Conservation (phyloP, 345 rosid species). For the Garcia nutans region DNA sequence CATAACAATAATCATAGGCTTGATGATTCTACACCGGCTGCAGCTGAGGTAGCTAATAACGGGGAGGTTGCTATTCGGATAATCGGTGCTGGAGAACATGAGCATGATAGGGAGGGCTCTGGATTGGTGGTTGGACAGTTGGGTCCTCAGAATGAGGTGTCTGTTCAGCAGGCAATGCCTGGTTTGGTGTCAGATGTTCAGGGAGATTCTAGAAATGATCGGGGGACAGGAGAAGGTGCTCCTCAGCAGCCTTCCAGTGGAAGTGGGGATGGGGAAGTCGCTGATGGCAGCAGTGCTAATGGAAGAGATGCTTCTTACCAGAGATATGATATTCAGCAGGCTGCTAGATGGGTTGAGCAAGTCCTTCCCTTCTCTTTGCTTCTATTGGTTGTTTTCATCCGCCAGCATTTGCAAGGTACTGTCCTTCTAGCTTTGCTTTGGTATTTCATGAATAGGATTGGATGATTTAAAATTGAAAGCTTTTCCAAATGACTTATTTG, state of each 20-base stretch:
- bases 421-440: background rate
- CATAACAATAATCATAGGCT: slow-evolving; percentile 24
- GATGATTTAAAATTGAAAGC: background rate
- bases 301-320: slow-evolving; percentile 86
- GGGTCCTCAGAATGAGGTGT: slow-evolving; percentile 37
- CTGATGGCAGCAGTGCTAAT: slow-evolving; percentile 48
- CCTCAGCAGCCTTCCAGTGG: slow-evolving; percentile 39
- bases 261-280: slow-evolving; percentile 48
- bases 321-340: slow-evolving; percentile 99
- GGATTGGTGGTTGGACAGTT: slow-evolving; percentile 58
- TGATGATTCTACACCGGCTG: slow-evolving; percentile 44
- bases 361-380: slow-evolving; percentile 95
- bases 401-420: slow-evolving; percentile 98
- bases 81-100: slow-evolving; percentile 82
- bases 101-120: slow-evolving; percentile 43
- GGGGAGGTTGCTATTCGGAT: slow-evolving; percentile 97
- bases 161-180: slow-evolving; percentile 24
- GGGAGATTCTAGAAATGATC: slow-evolving; percentile 50
- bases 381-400: slow-evolving; percentile 92
- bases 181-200: slow-evolving; percentile 37
- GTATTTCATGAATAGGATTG: background rate
- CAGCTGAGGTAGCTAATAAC: slow-evolving; percentile 24
- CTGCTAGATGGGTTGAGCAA: slow-evolving; percentile 99
- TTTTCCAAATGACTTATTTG: background rate
- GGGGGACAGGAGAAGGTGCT: slow-evolving; percentile 39